Evolutionary conservation across 176 grass and related monocot genomes (phyloP).

Genomic region (Ensete glaucum): DNA sequence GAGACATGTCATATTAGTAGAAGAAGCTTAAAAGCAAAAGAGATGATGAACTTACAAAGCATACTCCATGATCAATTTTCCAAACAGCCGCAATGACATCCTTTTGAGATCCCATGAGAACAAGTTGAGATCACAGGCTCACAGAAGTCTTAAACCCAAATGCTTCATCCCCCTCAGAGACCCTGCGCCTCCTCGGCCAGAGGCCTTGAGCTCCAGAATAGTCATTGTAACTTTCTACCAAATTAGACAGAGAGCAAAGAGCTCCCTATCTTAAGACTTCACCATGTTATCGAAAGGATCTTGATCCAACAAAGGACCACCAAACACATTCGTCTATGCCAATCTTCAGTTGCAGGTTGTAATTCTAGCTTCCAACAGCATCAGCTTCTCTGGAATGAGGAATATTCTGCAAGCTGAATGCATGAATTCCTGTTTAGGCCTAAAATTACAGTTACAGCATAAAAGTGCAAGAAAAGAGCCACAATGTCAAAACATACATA

Average conservation of each 20-base stretch:
- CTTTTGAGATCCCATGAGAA: slow-evolving; percentile 90
- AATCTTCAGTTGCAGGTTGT: slow-evolving; percentile 91
- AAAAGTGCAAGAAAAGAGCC: neutral
- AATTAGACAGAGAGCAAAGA: slow-evolving; percentile 31
- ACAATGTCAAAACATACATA: too few relatives aligned
- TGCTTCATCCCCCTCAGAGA: slow-evolving; percentile 94
- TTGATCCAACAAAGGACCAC: slow-evolving; percentile 88
- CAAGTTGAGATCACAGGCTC: slow-evolving; percentile 78
- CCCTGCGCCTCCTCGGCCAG: slow-evolving; percentile 80
- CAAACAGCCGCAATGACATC: slow-evolving; percentile 88
- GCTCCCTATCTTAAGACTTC: slow-evolving; percentile 50
- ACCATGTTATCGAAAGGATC: slow-evolving; percentile 66
- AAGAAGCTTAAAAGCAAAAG: neutral
- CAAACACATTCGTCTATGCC: slow-evolving; percentile 98
- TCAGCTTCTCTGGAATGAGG: slow-evolving; percentile 92
- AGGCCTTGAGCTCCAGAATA: slow-evolving; percentile 52
- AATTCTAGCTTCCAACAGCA: slow-evolving; percentile 95
- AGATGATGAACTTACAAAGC: slow-evolving; percentile 13
- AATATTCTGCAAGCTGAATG: slow-evolving; percentile 57
- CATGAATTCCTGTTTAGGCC: neutral
- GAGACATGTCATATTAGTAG: neutral
- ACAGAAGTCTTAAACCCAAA: slow-evolving; percentile 98
- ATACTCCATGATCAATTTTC: slow-evolving; percentile 74
- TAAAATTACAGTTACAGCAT: neutral
- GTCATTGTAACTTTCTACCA: slow-evolving; percentile 43